These are phyloP conservation scores for Phellinidium pouzarii DNA, from an alignment of 1,284 basidiomycete genomes.

Conservation along the genomic window DNA sequence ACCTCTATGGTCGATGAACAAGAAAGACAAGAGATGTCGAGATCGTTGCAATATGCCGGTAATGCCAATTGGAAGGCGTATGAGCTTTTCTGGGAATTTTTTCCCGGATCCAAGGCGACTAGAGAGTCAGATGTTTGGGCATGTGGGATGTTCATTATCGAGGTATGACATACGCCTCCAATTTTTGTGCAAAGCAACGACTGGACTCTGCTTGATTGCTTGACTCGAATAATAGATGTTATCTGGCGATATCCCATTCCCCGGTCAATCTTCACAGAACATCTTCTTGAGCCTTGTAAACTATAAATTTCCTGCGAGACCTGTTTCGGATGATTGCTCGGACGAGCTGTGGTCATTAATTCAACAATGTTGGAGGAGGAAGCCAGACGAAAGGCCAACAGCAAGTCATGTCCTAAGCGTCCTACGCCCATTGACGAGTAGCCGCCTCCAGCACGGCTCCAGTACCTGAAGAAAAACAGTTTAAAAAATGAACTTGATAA, in stretches of 20 bases:
- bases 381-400: background rate
- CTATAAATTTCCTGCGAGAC: background rate
- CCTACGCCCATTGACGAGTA: background rate
- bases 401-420: background rate
- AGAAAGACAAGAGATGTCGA: background rate
- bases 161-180: background rate
- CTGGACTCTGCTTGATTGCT: background rate
- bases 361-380: conserved; percentile 1
- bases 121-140: conserved; percentile 16
- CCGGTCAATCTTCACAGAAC: background rate
- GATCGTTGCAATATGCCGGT: conserved; percentile 2
- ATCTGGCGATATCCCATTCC: conserved; percentile 7
- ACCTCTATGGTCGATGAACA: conserved; percentile 6
- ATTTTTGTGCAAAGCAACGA: background rate
- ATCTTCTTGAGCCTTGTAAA: background rate
- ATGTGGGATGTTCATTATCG: conserved; percentile 14
- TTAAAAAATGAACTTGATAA: no score
- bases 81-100: conserved; percentile 5
- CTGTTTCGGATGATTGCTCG: background rate
- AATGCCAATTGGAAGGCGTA: conserved; percentile 6
- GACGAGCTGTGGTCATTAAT: conserved; percentile 5
- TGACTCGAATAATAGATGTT: conserved; percentile 1
- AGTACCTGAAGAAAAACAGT: no score
- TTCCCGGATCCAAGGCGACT: background rate
- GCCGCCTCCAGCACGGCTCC: no score